Base-by-base conservation (phyloP, 805 yeast species). In the Cyberlindnera xylosilytica region DNA sequence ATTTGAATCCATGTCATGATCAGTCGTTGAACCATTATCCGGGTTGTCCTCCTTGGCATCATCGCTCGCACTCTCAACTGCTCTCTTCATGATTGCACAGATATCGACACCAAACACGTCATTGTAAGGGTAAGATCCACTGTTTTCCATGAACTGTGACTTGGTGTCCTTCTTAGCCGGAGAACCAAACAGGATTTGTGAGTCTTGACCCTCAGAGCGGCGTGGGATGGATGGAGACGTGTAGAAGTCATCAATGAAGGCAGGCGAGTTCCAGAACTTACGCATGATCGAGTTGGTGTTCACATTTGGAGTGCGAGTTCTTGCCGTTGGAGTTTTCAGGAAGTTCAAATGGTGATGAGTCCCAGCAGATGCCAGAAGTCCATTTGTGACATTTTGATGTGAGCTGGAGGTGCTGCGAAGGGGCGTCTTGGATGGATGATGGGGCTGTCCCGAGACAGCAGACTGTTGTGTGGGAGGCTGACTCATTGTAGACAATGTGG, bases 191-290 rank as follows among this genome's bases (percentile, higher is more conserved):
- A 61, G n/a, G 52, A 53, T 34, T 57, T 52, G 15, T 51, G 45
- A 27, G 47, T 24, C 58, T 58, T 36, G 29, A 12, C 62, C 65
- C 33, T 60, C 63, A 23, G 53, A 52, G 35, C 53, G 49, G 39
- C 60, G 42, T 20, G 56, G 56, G 49, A 62, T 40, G 27, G 58
- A 55, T 15, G 78, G 78, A 18, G 83, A 76, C 31, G 79, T 73
- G 51, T 80, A 78, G 55, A 81, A 81, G 52, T 81, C 87, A 45
- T 81, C 87, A 43, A 80, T 64, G 53, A 78, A 79, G 2, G 81
- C 72, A 12, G 87, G 87, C 17, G 85, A 78, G 52, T 77, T 73
- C 83, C 86, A 79, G 34, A 78, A 63, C 53, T 72, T 78, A 49
- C 70, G 72, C 57, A 72, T 61, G 16, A 72, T 65, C 8, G 78